These are phyloP conservation scores for Corylus avellana DNA, from an alignment of 306 rosid genomes.

Conservation along the genomic window DNA sequence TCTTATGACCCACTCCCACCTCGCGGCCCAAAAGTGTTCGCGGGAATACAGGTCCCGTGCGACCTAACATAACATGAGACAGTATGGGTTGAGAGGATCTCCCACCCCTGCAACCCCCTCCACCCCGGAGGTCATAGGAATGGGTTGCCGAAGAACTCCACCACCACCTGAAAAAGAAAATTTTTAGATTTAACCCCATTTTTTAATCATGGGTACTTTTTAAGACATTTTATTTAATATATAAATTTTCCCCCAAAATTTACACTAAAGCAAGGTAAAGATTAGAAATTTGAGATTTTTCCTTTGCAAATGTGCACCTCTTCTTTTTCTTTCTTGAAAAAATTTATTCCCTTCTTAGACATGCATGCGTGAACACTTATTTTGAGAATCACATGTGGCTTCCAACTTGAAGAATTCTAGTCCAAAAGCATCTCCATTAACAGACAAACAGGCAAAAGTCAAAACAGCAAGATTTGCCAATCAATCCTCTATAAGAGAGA, in stretches of 20 bases:
- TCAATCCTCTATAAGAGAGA: slow-evolving; percentile 20
- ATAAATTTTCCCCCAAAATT: neutral
- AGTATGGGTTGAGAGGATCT: too few species aligned
- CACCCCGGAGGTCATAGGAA: too few species aligned
- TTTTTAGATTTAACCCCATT: too few species aligned
- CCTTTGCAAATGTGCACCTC: neutral
- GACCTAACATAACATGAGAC: too few species aligned
- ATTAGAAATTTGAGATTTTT: neutral
- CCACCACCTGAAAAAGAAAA: too few species aligned
- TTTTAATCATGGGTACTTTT: too few species aligned
- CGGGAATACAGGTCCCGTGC: too few species aligned
- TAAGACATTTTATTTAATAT: too few species aligned
- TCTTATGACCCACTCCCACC: too few species aligned
- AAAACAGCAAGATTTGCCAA: slow-evolving; percentile 26
- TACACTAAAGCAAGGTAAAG: neutral
- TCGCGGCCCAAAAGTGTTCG: too few species aligned
- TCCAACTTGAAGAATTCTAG: neutral
- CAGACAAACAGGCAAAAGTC: neutral
- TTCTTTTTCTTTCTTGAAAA: neutral
- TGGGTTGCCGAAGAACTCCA: too few species aligned
- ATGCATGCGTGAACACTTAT: slow-evolving; percentile 12
- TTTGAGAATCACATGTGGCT: slow-evolving; percentile 9
- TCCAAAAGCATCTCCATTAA: neutral
- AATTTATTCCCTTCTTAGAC: neutral
- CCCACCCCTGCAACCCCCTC: too few species aligned